Base-by-base conservation (phyloP, 192 early-diverging fungal genomes). In the Spizellomyces sp. region DNA sequence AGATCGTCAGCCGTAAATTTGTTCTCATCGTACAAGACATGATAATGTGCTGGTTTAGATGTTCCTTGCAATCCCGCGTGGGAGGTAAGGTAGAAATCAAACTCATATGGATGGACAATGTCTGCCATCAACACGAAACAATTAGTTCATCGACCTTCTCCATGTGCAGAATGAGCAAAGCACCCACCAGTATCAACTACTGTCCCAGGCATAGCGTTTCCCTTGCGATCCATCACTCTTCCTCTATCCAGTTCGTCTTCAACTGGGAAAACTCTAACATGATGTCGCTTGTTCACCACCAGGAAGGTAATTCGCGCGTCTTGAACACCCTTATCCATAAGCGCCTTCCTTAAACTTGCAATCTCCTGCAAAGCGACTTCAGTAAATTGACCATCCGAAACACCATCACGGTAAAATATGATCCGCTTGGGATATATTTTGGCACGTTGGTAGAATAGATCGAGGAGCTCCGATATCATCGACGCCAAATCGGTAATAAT, bases 31-130 rank as follows among this genome's bases (percentile, higher is more conserved):
- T 90, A 81, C 55, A 98, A 73, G 6, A 96, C 94, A 48, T 90
- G 88, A 84, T 98, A 98, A 67, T 93, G 92, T 2, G 90, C 90
- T 0, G 95, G 94, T 19, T 93, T 89, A 9, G 93, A 94, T 3
- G 95, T 96, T 46, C 96, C 95, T 74, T 95, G 93, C 17, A 95
- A 82, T 43, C 95, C 93, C 1, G 90, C 84, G 64, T 98, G 96
- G 15, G 94, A 90, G 61, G 89, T 91, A 19, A 98, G 77, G 76
- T 83, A 88, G 64, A 86, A 88, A 48, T 88, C 86, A 58, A 85
- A 87, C 50, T 84, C 79, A 7, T n/a, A 64, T 14, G 58, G 62
- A 44, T 74, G 62, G 43, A 45, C 47, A 8, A 70, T 61, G 19
- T 48, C 68, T 70, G 50, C 27, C 27, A 36, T 36, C 2, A 61